Conservation (phyloP, 352 stramenopile genomes). For the Phytophthora crassamura region DNA sequence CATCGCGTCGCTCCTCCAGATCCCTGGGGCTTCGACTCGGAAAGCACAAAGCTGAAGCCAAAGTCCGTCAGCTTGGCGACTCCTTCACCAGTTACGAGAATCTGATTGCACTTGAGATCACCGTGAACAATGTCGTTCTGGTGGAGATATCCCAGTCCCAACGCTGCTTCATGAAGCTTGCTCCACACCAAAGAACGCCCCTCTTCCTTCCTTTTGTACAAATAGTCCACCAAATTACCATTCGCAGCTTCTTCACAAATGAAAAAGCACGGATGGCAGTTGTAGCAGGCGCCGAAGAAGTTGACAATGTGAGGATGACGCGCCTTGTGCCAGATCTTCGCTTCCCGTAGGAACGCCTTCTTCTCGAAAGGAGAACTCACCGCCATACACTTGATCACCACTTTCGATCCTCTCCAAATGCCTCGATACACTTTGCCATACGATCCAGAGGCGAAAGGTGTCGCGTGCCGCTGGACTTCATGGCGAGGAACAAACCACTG, state of each 20-base stretch:
- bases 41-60: conserved; percentile 18
- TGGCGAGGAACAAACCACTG: conserved; percentile 35
- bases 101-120: conserved; percentile 74
- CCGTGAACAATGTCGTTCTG: conserved; percentile 40
- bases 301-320: conserved; percentile 88
- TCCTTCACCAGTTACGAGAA: conserved; percentile 39
- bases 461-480: conserved; percentile 23
- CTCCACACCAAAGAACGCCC: conserved; percentile 22
- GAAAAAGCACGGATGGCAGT: conserved; percentile 23
- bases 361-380: neutral
- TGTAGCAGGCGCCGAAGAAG: conserved; percentile 54
- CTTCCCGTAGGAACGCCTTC: conserved; percentile 47
- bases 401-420: conserved; percentile 6
- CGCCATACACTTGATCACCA: conserved; percentile 26
- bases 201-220: conserved; percentile 10
- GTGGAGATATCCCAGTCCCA: conserved; percentile 51
- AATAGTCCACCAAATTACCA: conserved; percentile 33
- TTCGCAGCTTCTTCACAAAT: conserved; percentile 36
- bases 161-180: conserved; percentile 39
- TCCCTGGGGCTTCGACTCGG: neutral
- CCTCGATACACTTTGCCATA: conserved; percentile 24
- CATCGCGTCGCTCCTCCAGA: conserved; percentile 20
- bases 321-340: conserved; percentile 90
- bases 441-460: conserved; percentile 16
- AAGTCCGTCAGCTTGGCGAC: conserved; percentile 44